Evolutionary conservation across 2,329 filamentous ascomycete species (phyloP).

Genomic region (Cadophora sp.): DNA sequence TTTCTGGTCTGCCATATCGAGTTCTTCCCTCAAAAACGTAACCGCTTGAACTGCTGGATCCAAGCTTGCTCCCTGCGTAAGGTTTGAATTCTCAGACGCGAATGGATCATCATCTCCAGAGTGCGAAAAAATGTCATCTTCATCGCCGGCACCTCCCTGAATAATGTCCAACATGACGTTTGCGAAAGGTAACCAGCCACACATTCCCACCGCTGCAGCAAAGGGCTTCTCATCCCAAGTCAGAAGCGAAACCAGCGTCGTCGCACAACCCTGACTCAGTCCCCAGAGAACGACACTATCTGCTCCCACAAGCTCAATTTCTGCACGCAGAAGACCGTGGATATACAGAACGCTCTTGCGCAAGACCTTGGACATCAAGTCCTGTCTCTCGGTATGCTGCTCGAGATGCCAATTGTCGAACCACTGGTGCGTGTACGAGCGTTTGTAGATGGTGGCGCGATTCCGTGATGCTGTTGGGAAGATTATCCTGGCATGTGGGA

Average conservation of each 20-base stretch:
- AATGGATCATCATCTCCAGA: constrained; percentile 23
- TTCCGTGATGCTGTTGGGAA: constrained; percentile 56
- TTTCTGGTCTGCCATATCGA: constrained; percentile 25
- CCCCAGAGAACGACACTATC: constrained; percentile 55
- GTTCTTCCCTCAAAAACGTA: constrained; percentile 30
- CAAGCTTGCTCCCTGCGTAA: not conserved
- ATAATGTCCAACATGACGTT: constrained; percentile 38
- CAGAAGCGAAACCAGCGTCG: constrained; percentile 51
- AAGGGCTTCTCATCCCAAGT: constrained; percentile 52
- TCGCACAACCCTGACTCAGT: constrained; percentile 61
- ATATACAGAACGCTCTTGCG: constrained; percentile 51
- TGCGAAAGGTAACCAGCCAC: constrained; percentile 54
- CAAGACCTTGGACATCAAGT: constrained; percentile 50
- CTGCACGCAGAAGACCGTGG: constrained; percentile 48
- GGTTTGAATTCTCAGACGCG: not conserved
- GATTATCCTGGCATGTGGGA: constrained; percentile 55
- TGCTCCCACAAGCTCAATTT: constrained; percentile 49
- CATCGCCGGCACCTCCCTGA: not conserved
- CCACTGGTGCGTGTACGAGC: constrained; percentile 53
- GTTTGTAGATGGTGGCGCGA: constrained; percentile 50
- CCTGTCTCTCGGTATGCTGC: constrained; percentile 35
- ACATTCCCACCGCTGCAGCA: constrained; percentile 52
- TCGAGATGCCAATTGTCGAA: constrained; percentile 52
- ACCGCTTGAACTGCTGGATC: constrained; percentile 21
- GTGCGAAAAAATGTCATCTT: constrained; percentile 8